Conservation (phyloP, 1,284 basidiomycete species). For the Tetrapyrgos nigripes region DNA sequence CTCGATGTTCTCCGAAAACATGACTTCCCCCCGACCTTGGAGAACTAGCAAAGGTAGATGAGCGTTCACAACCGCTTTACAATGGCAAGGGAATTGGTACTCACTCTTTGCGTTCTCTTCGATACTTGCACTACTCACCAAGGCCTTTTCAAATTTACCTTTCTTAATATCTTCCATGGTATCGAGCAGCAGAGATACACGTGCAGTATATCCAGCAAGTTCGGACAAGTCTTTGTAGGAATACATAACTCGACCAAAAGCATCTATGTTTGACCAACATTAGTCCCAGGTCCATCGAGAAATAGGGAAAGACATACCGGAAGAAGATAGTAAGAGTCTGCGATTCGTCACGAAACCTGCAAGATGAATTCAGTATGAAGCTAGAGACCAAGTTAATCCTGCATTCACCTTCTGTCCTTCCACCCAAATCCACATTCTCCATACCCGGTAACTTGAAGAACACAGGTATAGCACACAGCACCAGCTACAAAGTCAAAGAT, state of each 20-base stretch:
- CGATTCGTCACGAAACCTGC: slow-evolving; percentile 94
- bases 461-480: slow-evolving; percentile 93
- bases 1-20: slow-evolving; percentile 87
- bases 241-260: slow-evolving; percentile 89
- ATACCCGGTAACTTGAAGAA: slow-evolving; percentile 89
- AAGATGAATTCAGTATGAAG: not conserved
- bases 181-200: slow-evolving; percentile 89
- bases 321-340: slow-evolving; percentile 85
- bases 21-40: slow-evolving; percentile 78
- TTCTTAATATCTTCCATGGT: slow-evolving; percentile 90
- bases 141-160: slow-evolving; percentile 89
- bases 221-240: slow-evolving; percentile 97
- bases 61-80: slow-evolving; percentile 2
- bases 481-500: slow-evolving; percentile 61
- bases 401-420: slow-evolving; percentile 86
- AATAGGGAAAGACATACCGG: slow-evolving; percentile 47
- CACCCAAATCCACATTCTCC: slow-evolving; percentile 75
- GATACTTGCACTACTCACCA: slow-evolving; percentile 78
- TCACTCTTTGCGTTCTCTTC: slow-evolving; percentile 83
- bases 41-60: slow-evolving; percentile 61
- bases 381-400: not conserved
- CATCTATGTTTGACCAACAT: slow-evolving; percentile 63
- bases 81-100: slow-evolving; percentile 31
- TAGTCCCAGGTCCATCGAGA: not conserved
- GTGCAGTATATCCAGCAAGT: slow-evolving; percentile 93